Evolutionary conservation across 345 rosid genomes (phyloP).

Genomic region (Mercurialis annua): DNA sequence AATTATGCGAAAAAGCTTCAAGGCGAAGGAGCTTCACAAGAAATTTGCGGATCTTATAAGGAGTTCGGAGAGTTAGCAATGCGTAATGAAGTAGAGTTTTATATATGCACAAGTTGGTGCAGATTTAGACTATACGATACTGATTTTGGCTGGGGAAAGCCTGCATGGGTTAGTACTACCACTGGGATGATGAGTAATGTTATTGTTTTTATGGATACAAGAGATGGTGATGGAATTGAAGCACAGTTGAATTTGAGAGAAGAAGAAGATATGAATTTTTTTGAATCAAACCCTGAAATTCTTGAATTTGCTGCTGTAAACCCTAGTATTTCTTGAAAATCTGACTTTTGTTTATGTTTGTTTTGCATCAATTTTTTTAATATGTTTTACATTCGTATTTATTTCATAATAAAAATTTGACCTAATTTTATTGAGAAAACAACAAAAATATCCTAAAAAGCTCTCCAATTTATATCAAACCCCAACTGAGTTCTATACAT

Average conservation of each 20-base stretch:
- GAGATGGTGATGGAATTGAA: slow-evolving; percentile 20
- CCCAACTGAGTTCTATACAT: no score
- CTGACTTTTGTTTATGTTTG: no score
- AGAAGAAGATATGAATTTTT: slow-evolving; percentile 8
- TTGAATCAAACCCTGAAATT: slow-evolving; percentile 10
- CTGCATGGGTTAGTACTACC: slow-evolving; percentile 2
- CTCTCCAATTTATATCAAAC: no score
- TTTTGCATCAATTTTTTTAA: no score
- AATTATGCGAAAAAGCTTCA: background rate
- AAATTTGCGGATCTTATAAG: background rate
- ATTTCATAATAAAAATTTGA: no score
- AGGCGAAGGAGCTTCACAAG: background rate
- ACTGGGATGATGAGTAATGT: background rate
- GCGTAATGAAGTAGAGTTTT: slow-evolving; percentile 3
- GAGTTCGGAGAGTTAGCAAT: background rate
- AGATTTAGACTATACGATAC: background rate
- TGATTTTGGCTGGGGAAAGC: slow-evolving; percentile 22
- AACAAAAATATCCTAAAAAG: no score
- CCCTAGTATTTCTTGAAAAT: no score
- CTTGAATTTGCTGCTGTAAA: slow-evolving; percentile 15
- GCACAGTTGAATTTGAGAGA: slow-evolving; percentile 7
- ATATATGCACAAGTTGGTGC: slow-evolving; percentile 18
- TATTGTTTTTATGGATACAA: slow-evolving; percentile 7
- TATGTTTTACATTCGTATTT: no score
- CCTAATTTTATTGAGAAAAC: no score